Conservation (phyloP, 1,139 yeast species). For the Nakaseomyces delphensis region DNA sequence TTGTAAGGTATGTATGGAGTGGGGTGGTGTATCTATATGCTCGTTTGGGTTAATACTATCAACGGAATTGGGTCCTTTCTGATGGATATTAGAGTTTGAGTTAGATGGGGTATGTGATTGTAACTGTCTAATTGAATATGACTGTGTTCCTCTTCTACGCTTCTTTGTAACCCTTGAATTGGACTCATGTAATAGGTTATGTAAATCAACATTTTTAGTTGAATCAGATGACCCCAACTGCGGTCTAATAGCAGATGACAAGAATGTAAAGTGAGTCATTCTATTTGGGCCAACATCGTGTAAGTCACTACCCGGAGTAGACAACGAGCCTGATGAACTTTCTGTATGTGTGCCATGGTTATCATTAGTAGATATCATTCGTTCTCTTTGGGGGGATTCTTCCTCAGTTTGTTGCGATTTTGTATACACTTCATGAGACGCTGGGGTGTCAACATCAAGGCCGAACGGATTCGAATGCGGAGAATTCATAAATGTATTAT, state of each 20-base stretch:
- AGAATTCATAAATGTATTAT: constrained; percentile 20
- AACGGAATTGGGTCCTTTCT: background rate
- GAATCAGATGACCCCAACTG: constrained; percentile 50
- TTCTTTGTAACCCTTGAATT: constrained; percentile 8
- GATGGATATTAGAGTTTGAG: constrained; percentile 22
- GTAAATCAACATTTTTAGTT: constrained; percentile 37
- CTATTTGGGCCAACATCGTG: constrained; percentile 50
- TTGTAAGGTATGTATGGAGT: too few relatives aligned
- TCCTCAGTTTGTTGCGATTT: background rate
- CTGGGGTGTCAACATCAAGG: constrained; percentile 16
- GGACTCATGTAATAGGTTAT: constrained; percentile 34
- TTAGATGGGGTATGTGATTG: constrained; percentile 6
- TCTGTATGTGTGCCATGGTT: constrained; percentile 13
- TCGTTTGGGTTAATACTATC: background rate
- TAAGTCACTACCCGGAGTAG: constrained; percentile 37
- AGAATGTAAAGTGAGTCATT: constrained; percentile 61
- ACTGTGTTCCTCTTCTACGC: constrained; percentile 8
- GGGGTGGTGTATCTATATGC: background rate
- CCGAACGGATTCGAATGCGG: constrained; percentile 21
- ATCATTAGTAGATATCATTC: background rate
- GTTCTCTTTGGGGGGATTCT: constrained; percentile 2
- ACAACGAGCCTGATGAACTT: constrained; percentile 26
- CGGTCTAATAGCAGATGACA: constrained; percentile 65
- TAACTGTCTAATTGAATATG: background rate
- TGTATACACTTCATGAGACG: constrained; percentile 1